Base-by-base conservation (phyloP, 148 eudicot genomes). In the Rhododendron henanense region DNA sequence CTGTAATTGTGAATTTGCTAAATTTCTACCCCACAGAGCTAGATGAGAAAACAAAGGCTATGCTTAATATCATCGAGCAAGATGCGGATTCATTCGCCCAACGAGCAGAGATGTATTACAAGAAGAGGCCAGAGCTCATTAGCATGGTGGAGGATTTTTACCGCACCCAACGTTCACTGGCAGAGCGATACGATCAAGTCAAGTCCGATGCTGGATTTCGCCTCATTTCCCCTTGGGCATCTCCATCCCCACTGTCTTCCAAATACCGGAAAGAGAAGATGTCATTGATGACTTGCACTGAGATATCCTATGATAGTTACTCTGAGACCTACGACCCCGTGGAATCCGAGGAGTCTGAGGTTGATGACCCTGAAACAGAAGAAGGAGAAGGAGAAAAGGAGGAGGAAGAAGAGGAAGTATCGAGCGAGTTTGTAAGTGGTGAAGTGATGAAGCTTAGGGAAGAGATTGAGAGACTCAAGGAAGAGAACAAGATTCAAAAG, bases 61-160 rank as follows among this genome's bases (percentile, higher is more conserved):
- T 97, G 96, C 90, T 94, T 84, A 92, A 88, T 79, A 78, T 95
- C 77, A 91, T 97, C 8, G 99, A 97, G 65, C 92, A 90, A 87
- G 99, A 97, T 84, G 99, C 97, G 75, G 99, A 97, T 86, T 95
- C 99, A 0, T 97, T 97, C 83, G 91, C 96, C 18, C 86, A 94
- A 81, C 95, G 99, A 0, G 99, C 97, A 63, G 99, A 97, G 86
- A 95, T 97, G 98, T 97, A 97, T 86, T 97, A 97, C 90, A 93
- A 86, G 91, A 94, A 93, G 91, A 90, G 98, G 83, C 99, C 99
- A 8, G 94, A 95, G 87, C 91, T 97, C 39, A 88, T 95, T 19
- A 90, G 84, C 89, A 78, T 93, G 90, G 94, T 97, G 25, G 98
- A 93, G 88, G 95, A 97, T 9, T 90, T 93, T 18, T 97, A 97